These are phyloP conservation scores for Aspergillus incahuasiensis DNA, from an alignment of 495 filamentous ascomycete genomes.

Conservation along the genomic window DNA sequence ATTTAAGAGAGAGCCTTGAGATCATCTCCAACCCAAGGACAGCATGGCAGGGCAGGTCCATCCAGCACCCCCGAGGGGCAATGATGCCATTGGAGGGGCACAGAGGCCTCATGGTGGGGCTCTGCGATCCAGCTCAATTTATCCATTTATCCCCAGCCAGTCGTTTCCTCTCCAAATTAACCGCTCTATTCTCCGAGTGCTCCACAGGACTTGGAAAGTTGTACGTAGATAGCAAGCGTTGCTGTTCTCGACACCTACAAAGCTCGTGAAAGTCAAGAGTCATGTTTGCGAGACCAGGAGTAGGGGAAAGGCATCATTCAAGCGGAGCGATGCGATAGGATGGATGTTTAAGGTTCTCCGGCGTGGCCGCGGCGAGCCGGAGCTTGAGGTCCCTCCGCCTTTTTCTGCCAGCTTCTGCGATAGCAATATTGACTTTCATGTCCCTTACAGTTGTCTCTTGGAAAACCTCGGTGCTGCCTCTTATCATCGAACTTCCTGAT, in stretches of 20 bases:
- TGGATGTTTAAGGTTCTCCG: not conserved
- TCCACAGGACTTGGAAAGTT: not conserved
- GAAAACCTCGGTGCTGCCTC: not conserved
- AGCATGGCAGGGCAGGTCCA: constrained; percentile 36
- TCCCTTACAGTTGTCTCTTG: too few species aligned
- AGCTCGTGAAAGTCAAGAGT: too few species aligned
- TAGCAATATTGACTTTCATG: too few species aligned
- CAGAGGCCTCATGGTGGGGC: not conserved
- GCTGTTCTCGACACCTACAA: too few species aligned
- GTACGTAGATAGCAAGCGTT: too few species aligned
- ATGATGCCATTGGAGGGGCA: constrained; percentile 7
- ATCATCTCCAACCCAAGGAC: not conserved
- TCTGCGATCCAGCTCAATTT: not conserved
- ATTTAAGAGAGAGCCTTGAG: not conserved
- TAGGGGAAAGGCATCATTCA: too few species aligned
- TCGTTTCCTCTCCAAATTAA: not conserved
- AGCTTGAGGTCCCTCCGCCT: not conserved
- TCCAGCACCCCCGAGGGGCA: constrained; percentile 24
- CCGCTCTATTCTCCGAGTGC: not conserved
- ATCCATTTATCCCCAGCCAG: not conserved
- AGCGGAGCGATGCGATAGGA: not conserved
- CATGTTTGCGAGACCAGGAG: too few species aligned
- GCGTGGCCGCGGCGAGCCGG: too few species aligned
- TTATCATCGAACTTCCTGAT: too few species aligned
- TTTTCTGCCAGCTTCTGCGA: not conserved